Base-by-base conservation (phyloP, 805 yeast species). In the Teunomyces cretensis region DNA sequence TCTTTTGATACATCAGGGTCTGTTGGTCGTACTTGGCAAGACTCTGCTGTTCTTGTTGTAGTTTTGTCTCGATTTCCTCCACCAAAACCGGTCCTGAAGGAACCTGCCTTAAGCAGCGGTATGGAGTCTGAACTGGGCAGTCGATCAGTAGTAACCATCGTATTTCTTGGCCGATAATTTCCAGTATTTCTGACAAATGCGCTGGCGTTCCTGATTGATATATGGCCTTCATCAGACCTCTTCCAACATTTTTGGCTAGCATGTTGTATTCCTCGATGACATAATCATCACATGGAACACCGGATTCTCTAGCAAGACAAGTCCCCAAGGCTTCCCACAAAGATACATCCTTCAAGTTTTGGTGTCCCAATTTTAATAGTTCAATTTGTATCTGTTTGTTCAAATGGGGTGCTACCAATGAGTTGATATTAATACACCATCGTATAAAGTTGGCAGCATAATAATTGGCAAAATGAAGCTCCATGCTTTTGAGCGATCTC, bases 381-480 rank as follows among this genome's bases (percentile, higher is more conserved):
- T 32, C 17, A 12, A 9, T 9, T 14, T 7, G 14, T 6, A 13
- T 14, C 9, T 16, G 39, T 16, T 9, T 15, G 17, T 39, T 31
- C n/a, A 16, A 13, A 4, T 26, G 22, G 9, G 27, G 38, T 28
- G 27, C 27, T 19, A 39, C 9, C 9, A 30, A 11, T 17, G 36
- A 32, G 32, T 42, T 19, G 9, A 64, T 41, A 4, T 45, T 41
- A 4, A 60, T 47, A 5, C 57, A 42, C 74, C 74, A 70, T 15
- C 54, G 50, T n/a, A 69, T 43, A 39, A 58, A 67, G 41, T 54
- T 56, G 26, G 62, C 56, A 1, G 70, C 75, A 42, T 70, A 64
- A 49, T 72, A 72, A 49, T 71, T 72, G 31, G 73, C 69, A 46
- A 54, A 63, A 52, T 72, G 77, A 16, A 61, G 37, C 19, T 57